These are phyloP conservation scores for Galerina marginata DNA, from an alignment of 768 basidiomycete genomes.

Conservation along the genomic window DNA sequence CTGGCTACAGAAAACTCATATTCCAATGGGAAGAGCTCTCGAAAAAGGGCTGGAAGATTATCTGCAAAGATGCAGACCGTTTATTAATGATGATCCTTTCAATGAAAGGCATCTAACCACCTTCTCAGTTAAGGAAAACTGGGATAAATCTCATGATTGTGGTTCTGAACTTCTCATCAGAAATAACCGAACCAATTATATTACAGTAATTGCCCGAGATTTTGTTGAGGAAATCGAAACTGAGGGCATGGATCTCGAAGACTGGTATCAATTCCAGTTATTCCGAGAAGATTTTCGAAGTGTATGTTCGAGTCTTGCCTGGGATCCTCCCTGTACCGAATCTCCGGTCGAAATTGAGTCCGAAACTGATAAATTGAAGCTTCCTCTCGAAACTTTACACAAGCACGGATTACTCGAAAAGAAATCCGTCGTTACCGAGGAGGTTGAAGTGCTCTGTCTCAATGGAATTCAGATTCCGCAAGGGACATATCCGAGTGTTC, in stretches of 20 bases:
- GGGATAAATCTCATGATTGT: background rate
- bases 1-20: background rate
- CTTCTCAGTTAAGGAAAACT: background rate
- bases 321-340: background rate
- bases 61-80: background rate
- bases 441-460: background rate
- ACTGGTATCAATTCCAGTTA: conserved; percentile 13
- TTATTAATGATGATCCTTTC: conserved; percentile 4
- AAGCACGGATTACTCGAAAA: background rate
- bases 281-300: background rate
- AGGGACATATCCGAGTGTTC: conserved; percentile 23
- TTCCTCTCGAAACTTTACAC: background rate
- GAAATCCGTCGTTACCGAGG: background rate
- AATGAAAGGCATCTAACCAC: background rate
- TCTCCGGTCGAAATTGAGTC: background rate
- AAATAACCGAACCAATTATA: background rate
- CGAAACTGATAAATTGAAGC: background rate
- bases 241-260: conserved; percentile 2
- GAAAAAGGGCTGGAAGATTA: background rate
- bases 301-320: background rate
- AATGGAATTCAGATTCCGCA: conserved; percentile 20
- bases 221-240: background rate
- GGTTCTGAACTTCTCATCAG: background rate
- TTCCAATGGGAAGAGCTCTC: background rate
- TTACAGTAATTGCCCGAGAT: background rate